These are phyloP conservation scores for Geotrichum candidum DNA, from an alignment of 1,139 yeast species.

Conservation along the genomic window DNA sequence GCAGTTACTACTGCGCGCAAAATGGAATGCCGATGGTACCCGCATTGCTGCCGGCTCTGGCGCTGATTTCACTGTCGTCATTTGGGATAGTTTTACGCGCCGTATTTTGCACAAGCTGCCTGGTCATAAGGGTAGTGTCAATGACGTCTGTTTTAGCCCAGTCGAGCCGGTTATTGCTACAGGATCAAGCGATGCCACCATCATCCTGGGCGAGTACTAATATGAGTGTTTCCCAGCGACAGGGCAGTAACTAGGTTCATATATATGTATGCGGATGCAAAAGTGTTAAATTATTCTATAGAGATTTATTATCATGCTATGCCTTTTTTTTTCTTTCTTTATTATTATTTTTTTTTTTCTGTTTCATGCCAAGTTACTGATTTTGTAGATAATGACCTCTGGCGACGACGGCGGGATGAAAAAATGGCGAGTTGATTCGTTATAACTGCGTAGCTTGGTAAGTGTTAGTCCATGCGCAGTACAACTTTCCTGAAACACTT, in stretches of 20 bases:
- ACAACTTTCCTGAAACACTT: slow-evolving; percentile 47
- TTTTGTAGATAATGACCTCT: not conserved
- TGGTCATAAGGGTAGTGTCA: slow-evolving; percentile 59
- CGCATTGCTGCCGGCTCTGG: slow-evolving; percentile 51
- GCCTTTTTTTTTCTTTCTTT: not conserved
- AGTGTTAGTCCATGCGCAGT: not conserved
- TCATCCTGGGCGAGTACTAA: slow-evolving; percentile 25
- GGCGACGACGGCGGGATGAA: not conserved
- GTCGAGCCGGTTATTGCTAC: slow-evolving; percentile 23
- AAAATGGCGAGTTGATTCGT: not conserved
- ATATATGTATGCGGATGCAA: not conserved
- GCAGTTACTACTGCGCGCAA: slow-evolving; percentile 46
- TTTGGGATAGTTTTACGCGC: slow-evolving; percentile 57
- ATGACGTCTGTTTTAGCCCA: slow-evolving; percentile 48
- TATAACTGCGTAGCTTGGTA: not conserved
- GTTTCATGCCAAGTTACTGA: not conserved
- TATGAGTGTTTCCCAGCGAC: not conserved
- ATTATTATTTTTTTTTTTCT: too few species aligned
- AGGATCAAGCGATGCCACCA: slow-evolving; percentile 28
- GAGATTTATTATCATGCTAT: not conserved
- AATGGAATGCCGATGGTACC: slow-evolving; percentile 40
- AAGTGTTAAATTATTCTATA: not conserved
- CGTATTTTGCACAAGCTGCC: slow-evolving; percentile 44
- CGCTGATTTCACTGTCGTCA: slow-evolving; percentile 51
- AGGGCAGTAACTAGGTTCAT: too few species aligned